A percentile compares a stretch with the other conserved stretches of the same genome.
These are phyloP conservation scores for Peniophora sp. DNA, from an alignment of 1,284 basidiomycete species.

Conservation along the genomic window DNA sequence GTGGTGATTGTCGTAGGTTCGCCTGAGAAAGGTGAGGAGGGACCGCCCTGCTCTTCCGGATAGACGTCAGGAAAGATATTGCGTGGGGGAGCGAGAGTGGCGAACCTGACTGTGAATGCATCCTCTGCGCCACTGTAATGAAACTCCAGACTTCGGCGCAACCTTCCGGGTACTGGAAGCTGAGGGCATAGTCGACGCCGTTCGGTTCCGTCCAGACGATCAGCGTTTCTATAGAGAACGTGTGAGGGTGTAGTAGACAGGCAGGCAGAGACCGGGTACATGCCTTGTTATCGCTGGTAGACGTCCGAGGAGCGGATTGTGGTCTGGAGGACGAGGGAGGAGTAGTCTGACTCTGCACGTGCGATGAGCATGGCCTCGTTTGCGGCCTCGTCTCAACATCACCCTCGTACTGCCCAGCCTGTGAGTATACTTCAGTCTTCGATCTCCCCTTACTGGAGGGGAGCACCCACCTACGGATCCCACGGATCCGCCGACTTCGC, in stretches of 20 bases:
- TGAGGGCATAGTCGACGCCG: slow-evolving; percentile 91
- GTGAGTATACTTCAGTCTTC: too few species aligned
- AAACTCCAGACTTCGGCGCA: slow-evolving; percentile 98
- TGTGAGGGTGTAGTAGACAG: neutral
- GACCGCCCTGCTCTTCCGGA: slow-evolving; percentile 11
- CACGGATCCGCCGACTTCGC: too few species aligned
- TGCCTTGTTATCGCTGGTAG: slow-evolving; percentile 89
- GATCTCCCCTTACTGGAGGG: too few species aligned
- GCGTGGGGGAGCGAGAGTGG: neutral
- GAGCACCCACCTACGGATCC: too few species aligned
- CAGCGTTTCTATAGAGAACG: slow-evolving; percentile 69
- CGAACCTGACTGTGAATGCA: slow-evolving; percentile 49
- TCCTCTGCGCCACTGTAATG: slow-evolving; percentile 86
- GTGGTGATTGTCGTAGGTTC: slow-evolving; percentile 54
- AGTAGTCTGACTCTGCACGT: slow-evolving; percentile 68
- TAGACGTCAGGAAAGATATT: too few species aligned
- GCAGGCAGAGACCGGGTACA: slow-evolving; percentile 17
- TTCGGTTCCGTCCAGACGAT: slow-evolving; percentile 99
- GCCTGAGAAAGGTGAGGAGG: slow-evolving; percentile 52
- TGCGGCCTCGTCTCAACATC: slow-evolving; percentile 65
- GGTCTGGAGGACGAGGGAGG: slow-evolving; percentile 65
- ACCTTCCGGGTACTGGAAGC: slow-evolving; percentile 94
- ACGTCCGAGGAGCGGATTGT: slow-evolving; percentile 77
- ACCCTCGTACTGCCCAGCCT: too few species aligned
- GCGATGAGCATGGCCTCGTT: slow-evolving; percentile 81